Evolutionary conservation across 768 basidiomycete species (phyloP), one percentile per base, ranked within the genome.

Genomic region (Mycena crocata): DNA sequence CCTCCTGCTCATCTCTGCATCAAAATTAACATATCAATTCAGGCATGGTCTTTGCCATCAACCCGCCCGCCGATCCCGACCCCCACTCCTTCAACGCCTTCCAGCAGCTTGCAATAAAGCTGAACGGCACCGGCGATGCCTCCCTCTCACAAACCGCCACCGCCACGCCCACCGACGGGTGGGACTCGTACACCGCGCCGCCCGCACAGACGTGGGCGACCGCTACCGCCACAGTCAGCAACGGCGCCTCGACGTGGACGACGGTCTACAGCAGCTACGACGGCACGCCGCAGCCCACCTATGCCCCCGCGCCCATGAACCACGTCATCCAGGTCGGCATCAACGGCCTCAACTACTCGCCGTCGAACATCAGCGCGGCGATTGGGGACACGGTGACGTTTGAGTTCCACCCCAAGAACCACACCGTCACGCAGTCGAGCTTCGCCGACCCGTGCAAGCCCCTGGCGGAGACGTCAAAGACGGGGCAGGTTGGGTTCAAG

Each of bases 161-260:
- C 54, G 12, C 5, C 49, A 1, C 32, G 30, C 46, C 57, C 15
- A 24, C 67, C 2, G 42, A 72, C 17, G 17, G n/a, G n/a, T n/a
- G n/a, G n/a, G n/a, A 75, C 5, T 30, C 77, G 3, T 57, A 68
- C n/a, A 61, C 74, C 35, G 64, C 79, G 26, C 60, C 78, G 17
- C 63, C 74, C 15, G 48, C 74, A 5, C 68, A 75, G 15, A 63
- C 70, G 14, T 74, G 75, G 24, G 69, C 66, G 35, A 77, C 77
- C 35, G 77, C 74, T 1, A 81, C 81, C 2, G 77, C 78, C 12
- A 79, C 81, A 8, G 70, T 79, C 21, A 75, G 78, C 13, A 66
- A 73, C 8, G 67, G 62, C n/a, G 57, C 48, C 13, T 62, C 57
- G 21, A 71, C 72, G 32, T 68, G 71, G 64, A 76, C 75, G 3